Conservation (phyloP, 805 yeast species). For the Spathaspora arborariae region DNA sequence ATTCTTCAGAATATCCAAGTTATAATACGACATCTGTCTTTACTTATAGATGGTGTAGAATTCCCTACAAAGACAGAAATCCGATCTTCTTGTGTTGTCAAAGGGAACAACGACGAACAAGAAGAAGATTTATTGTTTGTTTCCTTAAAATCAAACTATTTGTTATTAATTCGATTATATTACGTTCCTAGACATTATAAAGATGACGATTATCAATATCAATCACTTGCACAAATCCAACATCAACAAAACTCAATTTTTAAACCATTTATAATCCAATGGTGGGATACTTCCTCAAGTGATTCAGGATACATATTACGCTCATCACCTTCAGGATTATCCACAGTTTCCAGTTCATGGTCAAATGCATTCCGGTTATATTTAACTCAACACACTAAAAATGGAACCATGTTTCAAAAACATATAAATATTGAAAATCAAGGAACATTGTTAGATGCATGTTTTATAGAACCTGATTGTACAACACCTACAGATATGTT, state of each 20-base stretch:
- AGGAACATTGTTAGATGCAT: conserved; percentile 39
- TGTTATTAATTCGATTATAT: conserved; percentile 38
- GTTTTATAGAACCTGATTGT: conserved; percentile 38
- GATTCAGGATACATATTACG: conserved; percentile 23
- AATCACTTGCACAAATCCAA: conserved; percentile 7
- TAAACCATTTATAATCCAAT: conserved; percentile 46
- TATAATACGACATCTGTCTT: conserved; percentile 28
- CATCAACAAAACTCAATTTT: conserved; percentile 18
- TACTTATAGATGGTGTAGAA: conserved; percentile 26
- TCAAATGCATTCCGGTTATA: conserved; percentile 35
- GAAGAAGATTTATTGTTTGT: conserved; percentile 39
- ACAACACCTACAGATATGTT: conserved; percentile 19
- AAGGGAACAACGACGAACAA: conserved; percentile 18
- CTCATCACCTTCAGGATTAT: conserved; percentile 36
- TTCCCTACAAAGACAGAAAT: conserved; percentile 29
- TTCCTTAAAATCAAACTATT: conserved; percentile 36
- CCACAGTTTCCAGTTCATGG: conserved; percentile 36
- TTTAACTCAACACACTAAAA: conserved; percentile 29
- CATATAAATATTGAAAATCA: conserved; percentile 39
- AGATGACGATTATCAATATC: conserved; percentile 19
- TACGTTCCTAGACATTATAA: conserved; percentile 26
- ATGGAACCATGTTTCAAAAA: conserved; percentile 35
- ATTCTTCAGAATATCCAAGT: conserved; percentile 16
- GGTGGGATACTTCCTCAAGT: conserved; percentile 42
- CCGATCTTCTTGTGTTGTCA: conserved; percentile 26